Evolutionary conservation across 2,329 filamentous ascomycete genomes (phyloP).

Genomic region (Hirsutella thompsonii): DNA sequence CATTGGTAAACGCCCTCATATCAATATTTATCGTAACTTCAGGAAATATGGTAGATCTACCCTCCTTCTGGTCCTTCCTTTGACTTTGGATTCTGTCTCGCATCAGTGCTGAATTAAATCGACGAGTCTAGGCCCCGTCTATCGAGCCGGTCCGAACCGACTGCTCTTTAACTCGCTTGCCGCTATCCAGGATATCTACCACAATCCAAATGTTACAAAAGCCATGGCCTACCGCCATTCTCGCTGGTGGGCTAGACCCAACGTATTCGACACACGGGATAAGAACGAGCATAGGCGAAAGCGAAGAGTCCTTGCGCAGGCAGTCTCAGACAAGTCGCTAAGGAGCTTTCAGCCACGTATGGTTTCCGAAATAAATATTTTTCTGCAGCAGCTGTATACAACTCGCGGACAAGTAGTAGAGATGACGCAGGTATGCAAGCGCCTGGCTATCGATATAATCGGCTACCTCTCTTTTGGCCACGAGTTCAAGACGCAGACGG

Average conservation of each 20-base stretch:
- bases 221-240: constrained; percentile 1
- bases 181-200: background rate
- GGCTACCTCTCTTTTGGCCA: background rate
- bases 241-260: background rate
- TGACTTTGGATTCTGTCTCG: too few relatives aligned
- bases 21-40: background rate
- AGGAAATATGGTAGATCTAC: background rate
- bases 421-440: background rate
- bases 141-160: background rate
- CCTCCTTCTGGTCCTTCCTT: too few relatives aligned
- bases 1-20: background rate
- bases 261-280: background rate
- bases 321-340: background rate
- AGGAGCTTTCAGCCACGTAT: background rate
- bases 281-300: background rate
- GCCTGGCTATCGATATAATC: background rate
- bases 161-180: background rate
- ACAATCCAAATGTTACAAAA: constrained; percentile 1
- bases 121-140: background rate
- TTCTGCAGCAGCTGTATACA: background rate
- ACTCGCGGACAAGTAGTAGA: background rate
- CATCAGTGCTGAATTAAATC: background rate
- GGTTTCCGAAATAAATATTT: background rate
- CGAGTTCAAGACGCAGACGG: background rate
- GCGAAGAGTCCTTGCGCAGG: background rate